Evolutionary conservation across 331 rosid genomes (phyloP).

Genomic region (Pyracantha coccinea): DNA sequence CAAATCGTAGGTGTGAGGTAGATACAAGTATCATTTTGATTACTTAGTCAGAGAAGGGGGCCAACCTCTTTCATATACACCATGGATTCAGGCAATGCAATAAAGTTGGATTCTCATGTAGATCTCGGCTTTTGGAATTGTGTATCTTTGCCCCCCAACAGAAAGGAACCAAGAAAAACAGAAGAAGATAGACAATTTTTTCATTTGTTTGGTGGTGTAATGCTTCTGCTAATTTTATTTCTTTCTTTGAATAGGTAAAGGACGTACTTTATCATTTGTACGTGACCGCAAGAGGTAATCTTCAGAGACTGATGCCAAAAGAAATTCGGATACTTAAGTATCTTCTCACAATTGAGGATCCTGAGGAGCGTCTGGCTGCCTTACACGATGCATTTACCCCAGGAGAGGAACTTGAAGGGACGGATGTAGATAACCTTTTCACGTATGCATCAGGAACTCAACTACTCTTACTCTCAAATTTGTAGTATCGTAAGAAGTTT

Average conservation of each 20-base stretch:
- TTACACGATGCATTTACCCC: slow-evolving; percentile 93
- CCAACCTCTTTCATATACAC: too few relatives aligned
- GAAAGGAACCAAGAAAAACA: not conserved
- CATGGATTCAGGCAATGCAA: too few relatives aligned
- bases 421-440: slow-evolving; percentile 53
- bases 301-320: slow-evolving; percentile 78
- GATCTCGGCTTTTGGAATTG: not conserved
- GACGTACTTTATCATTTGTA: slow-evolving; percentile 78
- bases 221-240: not conserved
- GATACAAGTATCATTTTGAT: not conserved
- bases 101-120: too few relatives aligned
- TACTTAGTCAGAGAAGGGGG: too few relatives aligned
- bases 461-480: not conserved
- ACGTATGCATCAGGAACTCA: slow-evolving; percentile 44
- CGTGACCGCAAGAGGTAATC: slow-evolving; percentile 69
- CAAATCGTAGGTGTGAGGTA: not conserved
- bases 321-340: slow-evolving; percentile 80
- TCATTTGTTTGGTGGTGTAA: not conserved
- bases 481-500: not conserved
- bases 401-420: slow-evolving; percentile 83
- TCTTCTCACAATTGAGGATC: slow-evolving; percentile 68
- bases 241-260: slow-evolving; percentile 44
- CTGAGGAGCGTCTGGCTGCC: slow-evolving; percentile 57
- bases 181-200: not conserved
- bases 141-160: not conserved